Evolutionary conservation across 2,329 filamentous ascomycete genomes (phyloP).

Genomic region (Curvularia spicifera): DNA sequence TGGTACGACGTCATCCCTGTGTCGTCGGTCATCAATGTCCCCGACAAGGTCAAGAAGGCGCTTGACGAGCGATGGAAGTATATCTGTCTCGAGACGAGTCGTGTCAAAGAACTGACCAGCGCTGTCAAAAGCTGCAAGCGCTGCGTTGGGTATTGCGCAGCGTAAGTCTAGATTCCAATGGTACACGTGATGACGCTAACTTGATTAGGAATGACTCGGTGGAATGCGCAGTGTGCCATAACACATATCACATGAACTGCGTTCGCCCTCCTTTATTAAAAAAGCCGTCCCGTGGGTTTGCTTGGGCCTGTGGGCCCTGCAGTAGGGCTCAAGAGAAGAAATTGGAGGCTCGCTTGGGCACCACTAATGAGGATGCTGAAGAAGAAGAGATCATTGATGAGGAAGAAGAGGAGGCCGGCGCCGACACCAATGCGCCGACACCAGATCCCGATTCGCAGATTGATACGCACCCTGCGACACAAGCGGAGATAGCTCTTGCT

Average conservation of each 20-base stretch:
- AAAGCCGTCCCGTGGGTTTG: constrained; percentile 96
- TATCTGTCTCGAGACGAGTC: constrained; percentile 90
- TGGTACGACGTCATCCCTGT: constrained; percentile 97
- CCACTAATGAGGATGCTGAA: constrained; percentile 59
- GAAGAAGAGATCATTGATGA: constrained; percentile 71
- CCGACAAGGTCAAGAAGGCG: constrained; percentile 91
- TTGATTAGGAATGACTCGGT: constrained; percentile 82
- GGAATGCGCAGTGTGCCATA: constrained; percentile 91
- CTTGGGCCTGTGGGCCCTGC: constrained; percentile 96
- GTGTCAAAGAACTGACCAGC: constrained; percentile 93
- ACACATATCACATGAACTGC: constrained; percentile 98
- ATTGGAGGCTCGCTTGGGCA: constrained; percentile 78
- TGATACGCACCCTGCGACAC: constrained; percentile 69
- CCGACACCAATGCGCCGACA: constrained; percentile 66
- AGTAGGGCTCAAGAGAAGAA: constrained; percentile 94
- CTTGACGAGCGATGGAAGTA: constrained; percentile 96
- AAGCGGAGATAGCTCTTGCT: constrained; percentile 89
- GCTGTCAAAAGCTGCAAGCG: constrained; percentile 96
- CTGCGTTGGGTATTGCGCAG: constrained; percentile 89
- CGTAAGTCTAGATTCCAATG: constrained; percentile 62
- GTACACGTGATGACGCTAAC: constrained; percentile 21
- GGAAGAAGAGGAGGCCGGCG: constrained; percentile 71
- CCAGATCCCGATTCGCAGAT: constrained; percentile 59
- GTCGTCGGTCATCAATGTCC: constrained; percentile 91
- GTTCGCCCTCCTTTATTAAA: constrained; percentile 90